A percentile compares a stretch with the other conserved stretches of the same genome.
phyloP scores from a whole-genome alignment of 768 basidiomycete genomes.

The Hericium erinaceus region DNA sequence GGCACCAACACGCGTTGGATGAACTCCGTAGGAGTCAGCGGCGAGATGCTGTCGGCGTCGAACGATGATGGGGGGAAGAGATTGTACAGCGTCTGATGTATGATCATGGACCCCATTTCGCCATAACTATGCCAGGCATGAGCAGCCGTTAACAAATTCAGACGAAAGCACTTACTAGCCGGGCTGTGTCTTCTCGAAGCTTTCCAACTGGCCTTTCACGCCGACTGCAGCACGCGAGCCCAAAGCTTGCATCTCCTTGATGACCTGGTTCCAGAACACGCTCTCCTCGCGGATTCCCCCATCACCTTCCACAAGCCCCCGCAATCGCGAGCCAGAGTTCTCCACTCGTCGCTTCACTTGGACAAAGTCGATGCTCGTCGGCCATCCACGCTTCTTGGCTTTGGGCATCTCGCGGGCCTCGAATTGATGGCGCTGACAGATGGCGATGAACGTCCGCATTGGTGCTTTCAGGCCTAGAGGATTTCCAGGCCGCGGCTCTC shows the following conservation, averaged over 20 bases:
- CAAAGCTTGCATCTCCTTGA: constrained; percentile 51
- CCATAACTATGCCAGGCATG: constrained; percentile 53
- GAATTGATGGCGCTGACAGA: constrained; percentile 74
- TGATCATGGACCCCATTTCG: constrained; percentile 73
- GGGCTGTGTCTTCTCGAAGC: constrained; percentile 75
- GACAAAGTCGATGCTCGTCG: constrained; percentile 59
- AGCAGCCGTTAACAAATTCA: not conserved
- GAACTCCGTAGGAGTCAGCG: constrained; percentile 70
- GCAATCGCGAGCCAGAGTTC: constrained; percentile 37
- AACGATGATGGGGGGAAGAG: constrained; percentile 61
- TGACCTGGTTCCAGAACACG: constrained; percentile 61
- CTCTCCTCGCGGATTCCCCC: constrained; percentile 31
- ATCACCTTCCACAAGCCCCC: constrained; percentile 37
- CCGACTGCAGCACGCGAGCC: constrained; percentile 60
- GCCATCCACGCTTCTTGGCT: constrained; percentile 68
- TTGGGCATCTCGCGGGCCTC: constrained; percentile 66
- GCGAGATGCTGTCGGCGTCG: constrained; percentile 41
- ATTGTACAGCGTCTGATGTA: constrained; percentile 66
- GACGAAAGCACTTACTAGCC: constrained; percentile 63
- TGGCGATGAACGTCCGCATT: constrained; percentile 45
- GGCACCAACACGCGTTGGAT: constrained; percentile 83
- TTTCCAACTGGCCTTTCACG: constrained; percentile 65
- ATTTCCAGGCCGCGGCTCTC: constrained; percentile 61
- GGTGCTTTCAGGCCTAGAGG: constrained; percentile 50
- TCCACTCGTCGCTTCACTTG: constrained; percentile 43